Base-by-base conservation (phyloP, 148 eudicot genomes). In the Silene uniflora region DNA sequence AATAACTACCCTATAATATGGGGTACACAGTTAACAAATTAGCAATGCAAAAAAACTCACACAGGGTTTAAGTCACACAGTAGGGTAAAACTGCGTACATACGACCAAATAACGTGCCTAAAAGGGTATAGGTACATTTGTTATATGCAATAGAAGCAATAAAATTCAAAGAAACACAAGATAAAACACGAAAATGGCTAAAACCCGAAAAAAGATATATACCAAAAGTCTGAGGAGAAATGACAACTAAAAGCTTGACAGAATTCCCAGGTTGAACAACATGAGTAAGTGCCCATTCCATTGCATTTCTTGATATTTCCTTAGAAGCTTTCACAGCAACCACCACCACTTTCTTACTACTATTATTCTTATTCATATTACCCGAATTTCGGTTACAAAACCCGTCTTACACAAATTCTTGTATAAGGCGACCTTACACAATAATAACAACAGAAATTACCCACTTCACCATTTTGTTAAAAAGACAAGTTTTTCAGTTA, bases 231-330 rank as follows among this genome's bases (percentile, higher is more conserved):
- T 81, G 88, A 78, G 82, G 78, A 35, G 88, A 81, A 69, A 87
- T 82, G 79, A 92, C 88, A 39, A 92, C 94, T 35, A 92, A 81
- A 49, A 92, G 84, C 85, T 83, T 88, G 78, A 88, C 71, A 58
- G 76, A 86, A 78, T 84, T 87, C 22, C 94, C 94, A 16, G 94
- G 89, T 71, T 90, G 87, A 82, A 81, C 94, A 76, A 92, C 84
- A 86, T 90, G 88, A 69, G 89, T 79, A 74, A 92, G 80, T 58
- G 94, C 94, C 97, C 94, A 90, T 25, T 85, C 80, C 76, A 92
- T 77, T 77, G 91, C 87, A 78, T 64, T 65, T 75, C 84, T 92
- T 75, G 88, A 81, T 72, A 92, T 86, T 21, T 88, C 91, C 69
- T 78, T 84, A 0, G 88, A 76, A 76, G 91, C 90, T 85, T 82